Evolutionary conservation across 176 grass and related monocot species (phyloP), one percentile per base, ranked within the genome.

Genomic region (Rhynchospora breviuscula): DNA sequence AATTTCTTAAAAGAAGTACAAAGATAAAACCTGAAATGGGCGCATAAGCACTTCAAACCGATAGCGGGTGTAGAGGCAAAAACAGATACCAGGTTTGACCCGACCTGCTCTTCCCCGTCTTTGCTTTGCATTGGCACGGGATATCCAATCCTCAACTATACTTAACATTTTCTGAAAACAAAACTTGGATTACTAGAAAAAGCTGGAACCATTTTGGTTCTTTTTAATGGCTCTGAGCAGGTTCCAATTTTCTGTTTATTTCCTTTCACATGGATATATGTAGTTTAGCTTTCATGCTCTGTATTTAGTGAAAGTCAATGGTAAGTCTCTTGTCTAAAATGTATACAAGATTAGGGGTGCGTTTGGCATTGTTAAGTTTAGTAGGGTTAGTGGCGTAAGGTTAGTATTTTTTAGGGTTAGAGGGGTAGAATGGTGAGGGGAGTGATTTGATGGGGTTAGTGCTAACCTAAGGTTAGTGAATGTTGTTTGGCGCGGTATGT

Each of bases 141-240:
- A 98, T 94, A 98, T 98, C 92, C 95, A 98, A 87, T 98, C 95
- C 88, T 98, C 95, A 59, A 98, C 89, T 81, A 98, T 98, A 91
- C 95, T 98, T 53, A 92, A 98, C 95, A 98, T 98, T 98, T 98
- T 98, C 95, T 98, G 92, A 67, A 92, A 84, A 70, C 75, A 85
- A 81, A 29, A 64, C 12, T n/a, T 29, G 53, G 48, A 65, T 81
- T 64, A 80, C 10, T 87, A 80, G 22, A 25, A 10, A 81, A 68
- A 83, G 12, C 61, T 51, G 48, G 47, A 26, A 57, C 67, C n/a
- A 49, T 67, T 86, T 29, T 83, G 66, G 56, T n/a, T 25, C 10
- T 87, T 86, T 21, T 70, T 81, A 45, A 84, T 63, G 54, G 15
- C n/a, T 18, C 33, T 2, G 15, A 0, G 33, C 66, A 44, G 7